Base-by-base conservation (phyloP, 805 yeast species). In the Kuraishia piskuri region DNA sequence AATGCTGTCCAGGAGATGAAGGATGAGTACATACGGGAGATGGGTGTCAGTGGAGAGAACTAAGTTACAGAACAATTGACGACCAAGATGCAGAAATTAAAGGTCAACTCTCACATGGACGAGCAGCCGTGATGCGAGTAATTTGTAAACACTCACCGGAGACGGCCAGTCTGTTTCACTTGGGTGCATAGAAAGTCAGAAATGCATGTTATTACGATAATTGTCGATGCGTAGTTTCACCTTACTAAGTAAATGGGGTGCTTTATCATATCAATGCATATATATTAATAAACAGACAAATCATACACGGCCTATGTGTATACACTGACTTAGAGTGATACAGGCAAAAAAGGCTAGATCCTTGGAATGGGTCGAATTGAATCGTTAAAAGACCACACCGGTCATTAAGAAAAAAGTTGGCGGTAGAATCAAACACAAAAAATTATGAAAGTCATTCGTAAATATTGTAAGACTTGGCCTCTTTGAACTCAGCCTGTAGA, bases 21-120 rank as follows among this genome's bases (percentile, higher is more conserved):
- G 59, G 73, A 70, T 52, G 64, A 65, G 49, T 69, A 66, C 55
- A 62, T 70, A 31, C 65, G 63, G 52, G 67, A 66, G 45, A 70
- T 70, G 74, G 63, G 62, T 31, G 17, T n/a, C 40, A 31, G 14
- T 10, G 40, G 40, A 31, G 40, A 31, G 40, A 31, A 31, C 40
- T 31, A 31, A 12, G 40, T 31, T 31, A 31, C 4, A 31, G 40
- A 31, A n/a, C n/a, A 31, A 31, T 10, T 25, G 17, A 31, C 14
- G 40, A n/a, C 17, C 40, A 12, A 14, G 17, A 31, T 31, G 14
- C 17, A 4, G 40, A n/a, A n/a, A n/a, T 17, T 36, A 36, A 22
- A 45, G 48, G 48, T n/a, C 25, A 45, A 9, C 17, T n/a, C n/a
- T n/a, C n/a, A n/a, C n/a, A n/a, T n/a, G n/a, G n/a, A n/a, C n/a